phyloP scores from a whole-genome alignment of 805 yeast genomes.

The Candida adriatica region DNA sequence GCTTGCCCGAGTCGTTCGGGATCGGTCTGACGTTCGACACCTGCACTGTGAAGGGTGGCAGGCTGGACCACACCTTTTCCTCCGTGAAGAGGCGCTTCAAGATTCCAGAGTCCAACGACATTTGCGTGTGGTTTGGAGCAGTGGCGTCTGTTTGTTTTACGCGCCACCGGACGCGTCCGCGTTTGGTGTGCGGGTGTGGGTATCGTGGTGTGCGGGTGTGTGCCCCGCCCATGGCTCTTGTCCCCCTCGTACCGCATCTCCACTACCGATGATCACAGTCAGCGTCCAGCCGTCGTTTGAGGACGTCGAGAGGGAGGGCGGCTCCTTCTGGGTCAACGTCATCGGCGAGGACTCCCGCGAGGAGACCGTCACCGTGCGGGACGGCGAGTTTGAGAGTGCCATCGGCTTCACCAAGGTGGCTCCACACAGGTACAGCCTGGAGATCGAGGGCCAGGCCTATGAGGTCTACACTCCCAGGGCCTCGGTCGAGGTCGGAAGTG shows the following conservation, averaged over 20 bases:
- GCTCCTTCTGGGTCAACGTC: conserved; percentile 36
- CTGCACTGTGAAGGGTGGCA: conserved; percentile 28
- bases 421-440: no score
- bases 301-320: conserved; percentile 36
- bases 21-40: conserved; percentile 30
- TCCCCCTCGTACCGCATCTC: background rate
- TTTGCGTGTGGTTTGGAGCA: conserved; percentile 2
- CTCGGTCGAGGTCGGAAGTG: no score
- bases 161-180: conserved; percentile 5
- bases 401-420: no score
- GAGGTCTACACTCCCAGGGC: no score
- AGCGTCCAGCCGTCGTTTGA: conserved; percentile 37
- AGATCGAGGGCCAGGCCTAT: no score
- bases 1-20: conserved; percentile 33
- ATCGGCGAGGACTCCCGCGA: conserved; percentile 23
- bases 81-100: conserved; percentile 17
- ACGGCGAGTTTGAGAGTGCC: conserved; percentile 12
- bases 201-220: background rate
- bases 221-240: background rate
- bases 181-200: background rate
- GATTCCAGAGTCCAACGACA: conserved; percentile 5
- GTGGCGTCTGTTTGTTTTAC: conserved; percentile 3
- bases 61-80: conserved; percentile 13
- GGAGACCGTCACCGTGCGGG: conserved; percentile 19
- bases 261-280: conserved; percentile 10